A percentile compares a stretch with the other conserved stretches of the same genome.
phyloP scores from a whole-genome alignment of 2,329 filamentous ascomycete species.

The Uncinocarpus reesii region DNA sequence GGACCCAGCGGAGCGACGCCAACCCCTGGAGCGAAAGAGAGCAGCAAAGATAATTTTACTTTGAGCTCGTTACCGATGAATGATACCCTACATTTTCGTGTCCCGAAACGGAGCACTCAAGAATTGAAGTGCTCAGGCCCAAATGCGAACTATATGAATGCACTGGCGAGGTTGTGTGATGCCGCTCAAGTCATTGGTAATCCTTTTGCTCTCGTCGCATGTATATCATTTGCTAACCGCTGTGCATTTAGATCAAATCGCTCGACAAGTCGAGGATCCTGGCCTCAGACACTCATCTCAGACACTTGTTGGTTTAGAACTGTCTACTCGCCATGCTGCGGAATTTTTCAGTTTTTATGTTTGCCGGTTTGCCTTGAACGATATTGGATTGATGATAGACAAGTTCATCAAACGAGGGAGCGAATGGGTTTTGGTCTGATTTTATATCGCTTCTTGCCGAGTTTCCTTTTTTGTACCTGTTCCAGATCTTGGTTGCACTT shows the following conservation, averaged over 20 bases:
- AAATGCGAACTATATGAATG: conserved; percentile 82
- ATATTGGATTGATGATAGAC: conserved; percentile 75
- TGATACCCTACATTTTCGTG: conserved; percentile 47
- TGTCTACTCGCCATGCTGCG: conserved; percentile 83
- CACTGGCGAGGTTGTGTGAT: conserved; percentile 82
- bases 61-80: conserved; percentile 76
- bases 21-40: conserved; percentile 32
- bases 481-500: neutral
- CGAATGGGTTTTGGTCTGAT: conserved; percentile 69
- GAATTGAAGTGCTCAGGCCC: conserved; percentile 68
- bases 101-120: conserved; percentile 60
- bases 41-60: conserved; percentile 50
- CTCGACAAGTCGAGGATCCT: conserved; percentile 89
- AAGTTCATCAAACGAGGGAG: conserved; percentile 95
- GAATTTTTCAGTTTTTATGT: conserved; percentile 98
- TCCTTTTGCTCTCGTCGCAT: neutral
- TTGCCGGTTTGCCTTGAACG: conserved; percentile 83
- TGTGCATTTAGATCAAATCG: conserved; percentile 65
- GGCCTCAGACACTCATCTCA: conserved; percentile 83
- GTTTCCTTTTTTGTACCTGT: neutral
- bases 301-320: conserved; percentile 88
- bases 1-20: conserved; percentile 38
- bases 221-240: conserved; percentile 2
- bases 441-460: no score
- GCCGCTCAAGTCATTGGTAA: conserved; percentile 85